phyloP scores from a whole-genome alignment of 108 stramenopile species.

The Discostella stelligeroides region DNA sequence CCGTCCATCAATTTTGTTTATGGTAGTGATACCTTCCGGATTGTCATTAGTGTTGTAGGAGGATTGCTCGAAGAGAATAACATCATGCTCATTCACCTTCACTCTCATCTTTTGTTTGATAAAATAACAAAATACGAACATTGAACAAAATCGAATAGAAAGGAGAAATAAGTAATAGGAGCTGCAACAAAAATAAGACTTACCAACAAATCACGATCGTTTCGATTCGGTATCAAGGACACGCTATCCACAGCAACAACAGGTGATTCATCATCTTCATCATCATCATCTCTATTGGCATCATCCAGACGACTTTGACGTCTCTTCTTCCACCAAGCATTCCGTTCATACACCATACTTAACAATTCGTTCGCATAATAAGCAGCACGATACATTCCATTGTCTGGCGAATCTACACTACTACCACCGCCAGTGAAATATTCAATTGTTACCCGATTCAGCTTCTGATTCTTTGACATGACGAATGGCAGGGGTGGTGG shows the following conservation, averaged over 20 bases:
- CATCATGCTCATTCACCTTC: slow-evolving; percentile 16
- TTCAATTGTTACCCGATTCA: slow-evolving; percentile 34
- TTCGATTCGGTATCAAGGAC: slow-evolving; percentile 34
- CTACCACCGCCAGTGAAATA: slow-evolving; percentile 31
- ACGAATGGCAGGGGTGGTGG: neutral
- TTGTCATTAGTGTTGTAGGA: neutral
- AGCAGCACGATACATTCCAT: slow-evolving; percentile 23
- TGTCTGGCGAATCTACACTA: slow-evolving; percentile 25
- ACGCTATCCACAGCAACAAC: slow-evolving; percentile 30
- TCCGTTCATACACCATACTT: slow-evolving; percentile 43
- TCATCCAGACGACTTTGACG: slow-evolving; percentile 16
- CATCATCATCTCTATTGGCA: too few species aligned
- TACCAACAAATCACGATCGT: slow-evolving; percentile 18
- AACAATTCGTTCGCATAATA: slow-evolving; percentile 58
- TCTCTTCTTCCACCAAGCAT: slow-evolving; percentile 40
- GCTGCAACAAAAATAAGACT: slow-evolving; percentile 12
- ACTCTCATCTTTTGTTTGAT: slow-evolving; percentile 9
- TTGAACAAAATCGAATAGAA: too few species aligned
- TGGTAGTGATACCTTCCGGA: neutral
- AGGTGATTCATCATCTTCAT: slow-evolving; percentile 20
- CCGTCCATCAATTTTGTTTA: slow-evolving; percentile 9
- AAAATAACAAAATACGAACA: too few species aligned
- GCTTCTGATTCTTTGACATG: neutral
- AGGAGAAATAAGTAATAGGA: slow-evolving; percentile 5
- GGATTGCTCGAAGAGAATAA: slow-evolving; percentile 11